Base-by-base conservation (phyloP, 2,329 filamentous ascomycete genomes). In the Lachnellula cervina region DNA sequence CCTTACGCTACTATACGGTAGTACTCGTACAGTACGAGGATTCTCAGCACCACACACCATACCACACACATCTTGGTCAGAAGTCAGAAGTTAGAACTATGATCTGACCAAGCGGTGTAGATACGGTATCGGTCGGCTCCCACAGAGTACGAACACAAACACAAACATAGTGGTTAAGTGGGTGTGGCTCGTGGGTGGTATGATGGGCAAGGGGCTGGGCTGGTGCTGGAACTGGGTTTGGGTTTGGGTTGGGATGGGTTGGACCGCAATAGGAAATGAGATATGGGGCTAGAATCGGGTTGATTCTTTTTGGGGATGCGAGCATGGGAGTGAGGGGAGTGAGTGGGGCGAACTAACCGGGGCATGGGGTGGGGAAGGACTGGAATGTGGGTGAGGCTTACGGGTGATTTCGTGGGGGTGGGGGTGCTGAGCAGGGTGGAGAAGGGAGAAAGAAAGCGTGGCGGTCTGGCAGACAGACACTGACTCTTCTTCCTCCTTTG, bases 341-440 rank as follows among this genome's bases (percentile, higher is more conserved):
- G n/a, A 14, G 17, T 17, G 35, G 21, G 32, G 25, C 7, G 25
- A 1, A 28, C 25, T 28, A 25, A 25, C 21, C 28, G 48, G 51
- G 25, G 40, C 17, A 19, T 21, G 51, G 23, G 43, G 8, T n/a
- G n/a, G n/a, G n/a, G n/a, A n/a, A 16, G 9, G 37, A 17, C 11
- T 44, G 42, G 35, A 25, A 35, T 40, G 51, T 38, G 43, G 51
- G 44, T 53, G 51, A 53, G 51, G 51, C 51, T 53, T 53, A 53
- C 43, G 17, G 44, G 13, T 40, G 17, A 40, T 16, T 16, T 16
- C 37, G 17, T 16, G 37, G 37, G 14, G 19, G 42, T 13, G 11
- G n/a, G n/a, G n/a, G n/a, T n/a, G n/a, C n/a, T n/a, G n/a, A n/a
- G n/a, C 14, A 19, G 25, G 21, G 46, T 17, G 14, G 9, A 34